Conservation (phyloP, 2,329 filamentous ascomycete genomes). For the Xylariaceae sp. region DNA sequence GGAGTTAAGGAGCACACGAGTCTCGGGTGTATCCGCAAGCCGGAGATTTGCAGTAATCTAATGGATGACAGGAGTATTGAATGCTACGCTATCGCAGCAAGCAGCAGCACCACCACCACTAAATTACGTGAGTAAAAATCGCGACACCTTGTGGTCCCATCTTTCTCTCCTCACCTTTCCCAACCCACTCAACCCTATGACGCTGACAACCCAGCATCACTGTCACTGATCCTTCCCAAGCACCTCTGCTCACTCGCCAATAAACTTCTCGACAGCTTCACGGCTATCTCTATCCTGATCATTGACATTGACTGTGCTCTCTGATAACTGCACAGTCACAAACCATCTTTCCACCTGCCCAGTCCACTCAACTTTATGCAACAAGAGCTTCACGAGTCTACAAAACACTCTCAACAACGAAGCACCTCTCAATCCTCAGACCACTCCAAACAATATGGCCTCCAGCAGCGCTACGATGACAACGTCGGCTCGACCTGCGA, state of each 20-base stretch:
- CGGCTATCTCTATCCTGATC: constrained; percentile 2
- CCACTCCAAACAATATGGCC: constrained; percentile 53
- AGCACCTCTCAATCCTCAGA: constrained; percentile 30
- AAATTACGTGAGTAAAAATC: background rate
- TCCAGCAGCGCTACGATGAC: constrained; percentile 40
- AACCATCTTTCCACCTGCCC: constrained; percentile 15
- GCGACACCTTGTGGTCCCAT: background rate
- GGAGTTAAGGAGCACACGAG: no score
- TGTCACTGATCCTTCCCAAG: no score
- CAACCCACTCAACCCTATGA: background rate
- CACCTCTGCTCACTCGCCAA: no score
- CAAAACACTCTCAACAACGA: constrained; percentile 19
- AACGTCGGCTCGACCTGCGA: constrained; percentile 30
- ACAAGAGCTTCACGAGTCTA: constrained; percentile 45
- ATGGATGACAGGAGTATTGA: background rate
- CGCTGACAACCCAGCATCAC: no score
- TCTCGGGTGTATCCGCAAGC: background rate
- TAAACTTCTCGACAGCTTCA: background rate
- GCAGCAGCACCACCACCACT: background rate
- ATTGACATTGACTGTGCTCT: constrained; percentile 48
- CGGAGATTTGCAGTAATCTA: background rate
- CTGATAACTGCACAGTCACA: constrained; percentile 45
- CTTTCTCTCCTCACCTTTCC: background rate
- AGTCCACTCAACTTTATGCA: constrained; percentile 57
- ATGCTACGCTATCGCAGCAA: background rate